Evolutionary conservation across 176 grass and related monocot genomes (phyloP), one percentile per base, ranked within the genome.

Genomic region (Elaeis guineensis): DNA sequence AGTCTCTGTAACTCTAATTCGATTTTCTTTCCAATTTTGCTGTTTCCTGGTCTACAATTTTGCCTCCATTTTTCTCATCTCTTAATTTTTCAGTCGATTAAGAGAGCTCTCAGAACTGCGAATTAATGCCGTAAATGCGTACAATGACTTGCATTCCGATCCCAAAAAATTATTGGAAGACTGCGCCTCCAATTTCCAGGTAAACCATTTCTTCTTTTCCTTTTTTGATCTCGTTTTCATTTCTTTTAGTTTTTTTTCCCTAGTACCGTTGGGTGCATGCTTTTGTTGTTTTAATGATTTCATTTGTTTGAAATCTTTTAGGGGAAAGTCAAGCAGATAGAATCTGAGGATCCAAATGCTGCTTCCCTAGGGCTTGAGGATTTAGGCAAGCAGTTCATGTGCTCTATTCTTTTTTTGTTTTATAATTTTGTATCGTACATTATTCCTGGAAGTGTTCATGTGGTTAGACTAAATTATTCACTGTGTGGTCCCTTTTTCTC

Each of bases 21-120:
- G 6, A 8, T 25, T 16, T 21, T 49, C 35, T 16, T 52, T 19
- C 16, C 14, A 6, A 50, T 51, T 11, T 18, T 51, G 14, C 20
- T 24, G 54, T 75, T 49, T 21, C 2, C n/a, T 18, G 19, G 24
- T 21, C 21, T 17, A 59, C 29, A 7, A 35, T 19, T 68, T 29
- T 18, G 53, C 67, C 19, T 62, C 0, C 4, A 16, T 21, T 23
- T 58, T 25, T 20, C 16, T 48, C 6, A 67, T 54, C 5, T 63
- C 25, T 49, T 23, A 28, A 52, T 28, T 48, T 30, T 61, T 50
- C 75, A 95, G 91, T 78, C 83, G 91, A 64, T 64, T 90, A 22
- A 69, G 73, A 70, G 71, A 65, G 79, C 52, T 87, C n/a, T 62
- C 56, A 0, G 67, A 73, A 55, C 44, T 65, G 32, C 61, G 64